These are phyloP conservation scores for Amanita brunnescens DNA, from an alignment of 768 basidiomycete species.

Conservation along the genomic window DNA sequence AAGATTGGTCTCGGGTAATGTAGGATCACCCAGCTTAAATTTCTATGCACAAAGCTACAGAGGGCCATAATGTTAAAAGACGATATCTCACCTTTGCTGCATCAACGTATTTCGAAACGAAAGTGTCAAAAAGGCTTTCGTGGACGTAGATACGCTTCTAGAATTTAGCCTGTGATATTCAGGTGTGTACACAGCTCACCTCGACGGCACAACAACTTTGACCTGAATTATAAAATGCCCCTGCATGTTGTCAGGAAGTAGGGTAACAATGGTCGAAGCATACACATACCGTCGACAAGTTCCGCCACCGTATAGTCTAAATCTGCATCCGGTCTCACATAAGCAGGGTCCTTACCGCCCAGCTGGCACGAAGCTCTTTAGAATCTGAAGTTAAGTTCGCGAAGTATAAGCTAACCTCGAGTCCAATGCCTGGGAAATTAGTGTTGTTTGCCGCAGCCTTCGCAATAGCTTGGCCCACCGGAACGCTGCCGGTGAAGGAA, in stretches of 20 bases:
- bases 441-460: conserved; percentile 53
- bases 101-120: conserved; percentile 66
- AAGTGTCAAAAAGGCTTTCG: conserved; percentile 68
- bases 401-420: conserved; percentile 48
- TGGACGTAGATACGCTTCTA: conserved; percentile 88
- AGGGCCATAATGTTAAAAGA: no score
- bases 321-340: conserved; percentile 83
- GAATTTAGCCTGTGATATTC: not conserved
- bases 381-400: not conserved
- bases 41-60: conserved; percentile 28
- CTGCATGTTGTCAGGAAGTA: conserved; percentile 25
- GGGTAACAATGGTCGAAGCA: not conserved
- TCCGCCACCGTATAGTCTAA: conserved; percentile 75
- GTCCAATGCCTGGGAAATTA: conserved; percentile 79
- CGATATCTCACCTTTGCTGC: conserved; percentile 51
- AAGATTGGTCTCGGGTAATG: conserved; percentile 59
- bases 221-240: conserved; percentile 94
- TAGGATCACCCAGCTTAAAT: conserved; percentile 87
- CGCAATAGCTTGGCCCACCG: conserved; percentile 66
- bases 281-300: conserved; percentile 73
- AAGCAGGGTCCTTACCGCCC: conserved; percentile 97
- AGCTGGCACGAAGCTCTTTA: conserved; percentile 37
- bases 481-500: conserved; percentile 83
- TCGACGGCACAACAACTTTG: conserved; percentile 96
- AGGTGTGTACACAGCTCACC: conserved; percentile 26